Percentiles rank a stretch among this genome's conserved stretches.
Evolutionary conservation across 1,284 basidiomycete genomes (phyloP).

Genomic region (Meira miltonrushii): DNA sequence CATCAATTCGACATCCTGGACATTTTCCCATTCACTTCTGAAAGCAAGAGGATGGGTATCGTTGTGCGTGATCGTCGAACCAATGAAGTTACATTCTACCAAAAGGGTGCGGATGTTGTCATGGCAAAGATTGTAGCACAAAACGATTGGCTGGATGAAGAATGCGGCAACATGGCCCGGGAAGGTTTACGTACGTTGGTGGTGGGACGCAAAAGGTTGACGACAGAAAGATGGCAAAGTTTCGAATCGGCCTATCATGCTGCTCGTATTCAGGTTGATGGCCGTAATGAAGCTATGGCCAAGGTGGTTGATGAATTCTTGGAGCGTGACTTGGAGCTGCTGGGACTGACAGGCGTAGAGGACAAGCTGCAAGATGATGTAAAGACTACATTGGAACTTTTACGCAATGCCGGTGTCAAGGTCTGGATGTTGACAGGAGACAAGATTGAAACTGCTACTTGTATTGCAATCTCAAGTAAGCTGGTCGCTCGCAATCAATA

Average conservation of each 20-base stretch:
- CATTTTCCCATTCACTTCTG: conserved; percentile 93
- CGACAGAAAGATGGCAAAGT: conserved; percentile 64
- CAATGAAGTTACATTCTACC: conserved; percentile 79
- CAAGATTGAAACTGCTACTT: conserved; percentile 97
- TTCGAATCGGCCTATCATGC: conserved; percentile 73
- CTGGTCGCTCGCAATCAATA: conserved; percentile 93
- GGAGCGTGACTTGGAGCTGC: conserved; percentile 81
- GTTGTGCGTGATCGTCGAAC: conserved; percentile 73
- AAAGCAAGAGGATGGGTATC: conserved; percentile 98
- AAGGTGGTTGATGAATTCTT: conserved; percentile 66
- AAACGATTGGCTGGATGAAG: conserved; percentile 99
- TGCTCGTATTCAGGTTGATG: conserved; percentile 72
- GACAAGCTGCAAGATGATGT: conserved; percentile 98
- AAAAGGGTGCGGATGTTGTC: conserved; percentile 96
- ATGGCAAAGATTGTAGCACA: conserved; percentile 90
- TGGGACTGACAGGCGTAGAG: conserved; percentile 94
- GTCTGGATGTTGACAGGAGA: conserved; percentile 99
- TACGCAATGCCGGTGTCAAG: conserved; percentile 94
- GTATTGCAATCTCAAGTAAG: conserved; percentile 96
- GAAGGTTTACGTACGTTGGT: conserved; percentile 93
- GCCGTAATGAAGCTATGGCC: conserved; percentile 74
- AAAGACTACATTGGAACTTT: conserved; percentile 81
- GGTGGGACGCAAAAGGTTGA: conserved; percentile 74
- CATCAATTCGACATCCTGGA: conserved; percentile 80
- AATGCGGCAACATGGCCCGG: conserved; percentile 95